Conservation (phyloP, 2,329 filamentous ascomycete genomes). For the Rachicladosporium sp. region DNA sequence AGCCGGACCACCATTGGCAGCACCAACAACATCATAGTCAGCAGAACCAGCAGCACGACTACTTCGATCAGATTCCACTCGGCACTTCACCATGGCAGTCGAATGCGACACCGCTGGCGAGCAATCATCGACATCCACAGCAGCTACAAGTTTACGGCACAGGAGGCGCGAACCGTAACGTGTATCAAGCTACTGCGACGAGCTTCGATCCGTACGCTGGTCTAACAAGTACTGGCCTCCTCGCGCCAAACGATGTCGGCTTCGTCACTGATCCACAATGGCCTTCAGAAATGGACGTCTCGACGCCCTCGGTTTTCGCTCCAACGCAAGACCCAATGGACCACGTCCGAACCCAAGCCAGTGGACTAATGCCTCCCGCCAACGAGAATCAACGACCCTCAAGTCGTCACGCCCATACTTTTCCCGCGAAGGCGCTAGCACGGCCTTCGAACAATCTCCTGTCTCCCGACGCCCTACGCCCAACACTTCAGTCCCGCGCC, state of each 20-base stretch:
- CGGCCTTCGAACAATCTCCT: conserved; percentile 11
- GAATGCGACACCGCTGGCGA: not conserved
- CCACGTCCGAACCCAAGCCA: conserved; percentile 9
- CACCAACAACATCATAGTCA: conserved; percentile 6
- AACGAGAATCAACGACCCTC: conserved; percentile 6
- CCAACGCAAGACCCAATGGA: conserved; percentile 13
- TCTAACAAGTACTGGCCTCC: conserved; percentile 10
- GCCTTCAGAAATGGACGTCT: conserved; percentile 19
- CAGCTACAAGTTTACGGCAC: conserved; percentile 12
- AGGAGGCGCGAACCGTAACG: conserved; percentile 17
- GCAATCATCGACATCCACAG: conserved; percentile 12
- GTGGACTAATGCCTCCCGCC: conserved; percentile 9
- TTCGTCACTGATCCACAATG: conserved; percentile 15
- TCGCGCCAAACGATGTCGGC: conserved; percentile 12
- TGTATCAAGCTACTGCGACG: conserved; percentile 14
- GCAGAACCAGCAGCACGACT: conserved; percentile 3
- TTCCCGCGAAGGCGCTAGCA: conserved; percentile 15
- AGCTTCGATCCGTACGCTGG: conserved; percentile 11
- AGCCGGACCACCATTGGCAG: conserved; percentile 7
- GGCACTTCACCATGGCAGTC: conserved; percentile 3
- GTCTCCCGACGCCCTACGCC: conserved; percentile 2
- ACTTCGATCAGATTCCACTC: conserved; percentile 4
- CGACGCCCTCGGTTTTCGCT: conserved; percentile 15
- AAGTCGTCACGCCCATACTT: conserved; percentile 9
- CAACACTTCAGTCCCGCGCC: conserved; percentile 1